A percentile compares a stretch with the other conserved stretches of the same genome.
Evolutionary conservation across 495 filamentous ascomycete species (phyloP).

Genomic region (Aspergillus baeticus): DNA sequence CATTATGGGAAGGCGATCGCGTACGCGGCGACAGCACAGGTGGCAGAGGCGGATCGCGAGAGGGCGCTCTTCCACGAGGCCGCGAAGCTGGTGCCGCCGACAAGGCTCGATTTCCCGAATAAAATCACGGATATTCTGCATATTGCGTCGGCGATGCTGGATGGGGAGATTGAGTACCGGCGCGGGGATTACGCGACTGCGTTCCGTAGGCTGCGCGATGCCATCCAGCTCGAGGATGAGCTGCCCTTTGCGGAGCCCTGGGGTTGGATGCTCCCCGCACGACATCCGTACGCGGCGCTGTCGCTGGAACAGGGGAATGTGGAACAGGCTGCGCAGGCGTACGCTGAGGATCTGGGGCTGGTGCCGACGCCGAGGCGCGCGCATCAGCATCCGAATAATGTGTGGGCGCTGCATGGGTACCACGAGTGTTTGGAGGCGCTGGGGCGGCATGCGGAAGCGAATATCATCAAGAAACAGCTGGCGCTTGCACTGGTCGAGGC

Average conservation of each 20-base stretch:
- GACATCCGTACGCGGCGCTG: conserved; percentile 62
- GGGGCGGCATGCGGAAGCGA: conserved; percentile 46
- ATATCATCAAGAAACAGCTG: conserved; percentile 47
- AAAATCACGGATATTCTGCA: conserved; percentile 56
- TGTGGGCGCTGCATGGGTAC: conserved; percentile 64
- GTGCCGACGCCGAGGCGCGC: conserved; percentile 51
- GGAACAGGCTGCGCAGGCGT: conserved; percentile 51
- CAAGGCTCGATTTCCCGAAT: conserved; percentile 64
- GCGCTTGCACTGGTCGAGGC: conserved; percentile 49
- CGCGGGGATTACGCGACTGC: conserved; percentile 52
- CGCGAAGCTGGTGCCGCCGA: conserved; percentile 42
- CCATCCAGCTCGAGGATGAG: conserved; percentile 51
- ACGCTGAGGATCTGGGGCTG: conserved; percentile 58
- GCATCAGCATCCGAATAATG: conserved; percentile 60
- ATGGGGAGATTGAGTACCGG: conserved; percentile 68
- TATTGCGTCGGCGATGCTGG: conserved; percentile 61
- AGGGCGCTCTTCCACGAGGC: conserved; percentile 48
- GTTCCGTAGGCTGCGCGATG: conserved; percentile 49
- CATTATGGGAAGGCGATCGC: conserved; percentile 67
- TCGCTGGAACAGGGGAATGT: conserved; percentile 56
- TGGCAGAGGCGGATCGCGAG: conserved; percentile 49
- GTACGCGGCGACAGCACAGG: conserved; percentile 48
- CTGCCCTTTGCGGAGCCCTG: conserved; percentile 66
- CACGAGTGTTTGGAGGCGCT: conserved; percentile 57
- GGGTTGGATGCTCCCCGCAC: conserved; percentile 65